phyloP scores from a whole-genome alignment of 2,329 filamentous ascomycete genomes.

The Hyphodiscus sp. region DNA sequence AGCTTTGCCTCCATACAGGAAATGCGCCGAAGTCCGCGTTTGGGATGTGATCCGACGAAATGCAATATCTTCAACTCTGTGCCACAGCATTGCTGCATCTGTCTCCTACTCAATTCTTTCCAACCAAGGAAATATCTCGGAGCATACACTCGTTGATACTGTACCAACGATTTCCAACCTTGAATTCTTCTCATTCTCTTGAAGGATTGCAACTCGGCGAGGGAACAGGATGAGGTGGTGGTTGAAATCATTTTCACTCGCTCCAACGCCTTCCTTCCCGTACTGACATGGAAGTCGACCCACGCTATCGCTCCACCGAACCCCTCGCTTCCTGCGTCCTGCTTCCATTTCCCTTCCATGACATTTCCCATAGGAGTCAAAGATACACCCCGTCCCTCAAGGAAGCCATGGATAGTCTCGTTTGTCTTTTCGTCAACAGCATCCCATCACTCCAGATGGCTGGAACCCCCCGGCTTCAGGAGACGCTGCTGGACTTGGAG shows the following conservation, averaged over 20 bases:
- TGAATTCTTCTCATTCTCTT: too few species aligned
- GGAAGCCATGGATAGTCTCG: background rate
- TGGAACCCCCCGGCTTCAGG: background rate
- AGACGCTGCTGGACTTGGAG: background rate
- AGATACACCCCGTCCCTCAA: too few species aligned
- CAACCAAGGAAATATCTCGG: too few species aligned
- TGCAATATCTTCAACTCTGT: background rate
- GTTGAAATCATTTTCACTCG: background rate
- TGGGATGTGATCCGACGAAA: background rate
- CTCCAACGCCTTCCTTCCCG: too few species aligned
- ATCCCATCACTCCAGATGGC: too few species aligned
- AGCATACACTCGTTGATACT: too few species aligned
- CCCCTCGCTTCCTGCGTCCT: background rate
- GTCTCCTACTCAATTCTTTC: background rate
- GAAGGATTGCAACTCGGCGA: too few species aligned
- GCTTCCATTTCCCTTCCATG: background rate
- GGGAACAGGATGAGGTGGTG: background rate
- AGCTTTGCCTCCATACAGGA: background rate
- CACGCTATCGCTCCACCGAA: too few species aligned
- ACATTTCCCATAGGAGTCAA: too few species aligned
- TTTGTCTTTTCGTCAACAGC: too few species aligned
- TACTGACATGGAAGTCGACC: too few species aligned
- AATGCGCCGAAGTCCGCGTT: too few species aligned
- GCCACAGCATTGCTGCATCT: background rate
- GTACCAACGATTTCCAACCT: background rate